Conservation (phyloP, 1,139 yeast genomes). For the Debaryomycetaceae sp. region DNA sequence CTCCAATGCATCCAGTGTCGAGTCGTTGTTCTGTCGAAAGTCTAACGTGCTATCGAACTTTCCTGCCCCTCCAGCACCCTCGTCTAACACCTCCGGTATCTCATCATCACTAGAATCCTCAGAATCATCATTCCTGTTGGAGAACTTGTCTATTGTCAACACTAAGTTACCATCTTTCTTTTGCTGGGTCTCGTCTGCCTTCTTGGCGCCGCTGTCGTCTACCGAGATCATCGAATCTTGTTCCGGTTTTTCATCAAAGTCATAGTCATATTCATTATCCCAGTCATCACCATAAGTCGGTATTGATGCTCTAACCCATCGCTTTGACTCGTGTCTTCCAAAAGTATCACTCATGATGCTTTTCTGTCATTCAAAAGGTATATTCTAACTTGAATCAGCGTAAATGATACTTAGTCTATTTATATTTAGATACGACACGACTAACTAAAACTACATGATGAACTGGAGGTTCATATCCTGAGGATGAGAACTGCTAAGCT, state of each 20-base stretch:
- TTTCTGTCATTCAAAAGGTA: background rate
- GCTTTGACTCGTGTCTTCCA: conserved; percentile 57
- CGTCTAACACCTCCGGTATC: conserved; percentile 3
- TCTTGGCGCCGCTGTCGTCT: background rate
- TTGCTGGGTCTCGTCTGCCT: background rate
- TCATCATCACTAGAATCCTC: conserved; percentile 17
- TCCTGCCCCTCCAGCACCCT: background rate
- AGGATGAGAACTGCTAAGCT: conserved; percentile 80
- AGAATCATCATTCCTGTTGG: conserved; percentile 7
- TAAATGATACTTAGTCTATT: background rate
- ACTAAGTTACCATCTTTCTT: conserved; percentile 19
- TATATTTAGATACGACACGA: background rate
- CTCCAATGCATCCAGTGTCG: background rate
- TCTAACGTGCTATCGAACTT: background rate
- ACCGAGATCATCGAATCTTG: conserved; percentile 7
- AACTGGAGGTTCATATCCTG: conserved; percentile 73
- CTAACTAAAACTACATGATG: conserved; percentile 18
- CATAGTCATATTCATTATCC: conserved; percentile 42
- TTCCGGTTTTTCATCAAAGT: conserved; percentile 10
- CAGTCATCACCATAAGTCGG: conserved; percentile 63
- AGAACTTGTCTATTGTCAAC: conserved; percentile 33
- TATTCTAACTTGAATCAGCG: background rate
- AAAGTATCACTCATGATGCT: conserved; percentile 42
- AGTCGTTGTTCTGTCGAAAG: background rate
- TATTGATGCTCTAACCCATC: conserved; percentile 59